Conservation (phyloP, 768 basidiomycete species). For the Botryobasidium botryosum region DNA sequence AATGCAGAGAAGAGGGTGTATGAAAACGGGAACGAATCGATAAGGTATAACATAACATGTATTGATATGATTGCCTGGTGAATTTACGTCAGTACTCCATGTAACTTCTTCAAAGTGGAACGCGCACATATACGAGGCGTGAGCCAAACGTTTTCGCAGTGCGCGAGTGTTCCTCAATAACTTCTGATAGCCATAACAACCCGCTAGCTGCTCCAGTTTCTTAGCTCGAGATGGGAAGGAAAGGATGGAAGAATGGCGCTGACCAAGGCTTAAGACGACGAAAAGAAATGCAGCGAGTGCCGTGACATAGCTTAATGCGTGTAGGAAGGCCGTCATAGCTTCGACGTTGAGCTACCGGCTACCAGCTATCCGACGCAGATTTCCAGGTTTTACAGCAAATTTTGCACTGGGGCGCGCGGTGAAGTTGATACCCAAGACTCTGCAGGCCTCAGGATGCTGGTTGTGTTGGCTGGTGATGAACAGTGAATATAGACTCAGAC, state of each 20-base stretch:
- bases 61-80: slow-evolving; percentile 57
- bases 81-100: slow-evolving; percentile 6
- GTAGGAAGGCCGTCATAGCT: slow-evolving; percentile 19
- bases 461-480: too few species aligned
- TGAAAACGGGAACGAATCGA: slow-evolving; percentile 61
- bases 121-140: slow-evolving; percentile 74
- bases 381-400: too few species aligned
- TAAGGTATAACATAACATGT: slow-evolving; percentile 59
- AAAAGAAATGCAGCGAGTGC: slow-evolving; percentile 67
- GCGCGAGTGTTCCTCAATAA: slow-evolving; percentile 87
- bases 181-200: slow-evolving; percentile 79
- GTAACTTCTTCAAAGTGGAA: background rate
- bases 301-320: slow-evolving; percentile 39
- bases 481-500: too few species aligned
- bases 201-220: slow-evolving; percentile 54
- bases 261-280: slow-evolving; percentile 81
- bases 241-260: slow-evolving; percentile 15
- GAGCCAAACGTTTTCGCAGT: slow-evolving; percentile 70
- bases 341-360: too few species aligned
- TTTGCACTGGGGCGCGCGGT: too few species aligned
- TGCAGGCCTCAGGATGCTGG: too few species aligned
- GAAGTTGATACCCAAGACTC: too few species aligned
- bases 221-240: background rate
- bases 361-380: too few species aligned
- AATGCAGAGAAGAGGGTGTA: slow-evolving; percentile 62